A percentile compares a stretch with the other conserved stretches of the same genome.
These are phyloP conservation scores for Phytopythium chamaehyphon DNA, from an alignment of 352 stramenopile species.

Conservation along the genomic window DNA sequence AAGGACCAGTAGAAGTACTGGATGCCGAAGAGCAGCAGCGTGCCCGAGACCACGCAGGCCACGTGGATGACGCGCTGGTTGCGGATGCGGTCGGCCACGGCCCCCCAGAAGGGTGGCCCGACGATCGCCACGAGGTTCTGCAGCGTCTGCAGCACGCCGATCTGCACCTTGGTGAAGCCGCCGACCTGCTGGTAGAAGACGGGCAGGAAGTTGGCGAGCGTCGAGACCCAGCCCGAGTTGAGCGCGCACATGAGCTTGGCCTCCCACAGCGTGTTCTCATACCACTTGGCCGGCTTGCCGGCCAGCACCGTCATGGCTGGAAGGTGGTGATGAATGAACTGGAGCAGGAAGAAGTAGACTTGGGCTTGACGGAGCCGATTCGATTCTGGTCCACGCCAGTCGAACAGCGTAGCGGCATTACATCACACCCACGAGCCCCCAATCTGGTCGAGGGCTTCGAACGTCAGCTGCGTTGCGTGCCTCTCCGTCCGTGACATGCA, in stretches of 20 bases:
- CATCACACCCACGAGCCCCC: too few species aligned
- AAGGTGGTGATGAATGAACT: neutral
- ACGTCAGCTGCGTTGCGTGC: too few species aligned
- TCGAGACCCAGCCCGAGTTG: conserved; percentile 55
- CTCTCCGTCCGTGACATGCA: too few species aligned
- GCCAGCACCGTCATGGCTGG: conserved; percentile 3
- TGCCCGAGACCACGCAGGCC: conserved; percentile 47
- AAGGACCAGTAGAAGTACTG: conserved; percentile 58
- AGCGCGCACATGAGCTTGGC: conserved; percentile 80
- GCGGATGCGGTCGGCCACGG: conserved; percentile 59
- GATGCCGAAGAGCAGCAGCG: conserved; percentile 53
- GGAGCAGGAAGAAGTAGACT: neutral
- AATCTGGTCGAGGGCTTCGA: too few species aligned
- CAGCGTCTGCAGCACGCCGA: conserved; percentile 68
- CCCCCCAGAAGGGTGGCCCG: conserved; percentile 69
- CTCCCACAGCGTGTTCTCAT: conserved; percentile 33
- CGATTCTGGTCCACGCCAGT: neutral
- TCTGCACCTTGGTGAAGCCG: conserved; percentile 70
- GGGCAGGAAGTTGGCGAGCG: conserved; percentile 71
- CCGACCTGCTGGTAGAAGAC: conserved; percentile 70
- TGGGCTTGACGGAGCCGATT: neutral
- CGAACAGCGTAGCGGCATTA: too few species aligned
- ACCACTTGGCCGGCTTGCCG: conserved; percentile 12
- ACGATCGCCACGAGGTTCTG: conserved; percentile 61
- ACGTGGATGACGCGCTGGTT: conserved; percentile 65